These are phyloP conservation scores for Aspergillus intermedius DNA, from an alignment of 2,329 filamentous ascomycete species.

Conservation along the genomic window DNA sequence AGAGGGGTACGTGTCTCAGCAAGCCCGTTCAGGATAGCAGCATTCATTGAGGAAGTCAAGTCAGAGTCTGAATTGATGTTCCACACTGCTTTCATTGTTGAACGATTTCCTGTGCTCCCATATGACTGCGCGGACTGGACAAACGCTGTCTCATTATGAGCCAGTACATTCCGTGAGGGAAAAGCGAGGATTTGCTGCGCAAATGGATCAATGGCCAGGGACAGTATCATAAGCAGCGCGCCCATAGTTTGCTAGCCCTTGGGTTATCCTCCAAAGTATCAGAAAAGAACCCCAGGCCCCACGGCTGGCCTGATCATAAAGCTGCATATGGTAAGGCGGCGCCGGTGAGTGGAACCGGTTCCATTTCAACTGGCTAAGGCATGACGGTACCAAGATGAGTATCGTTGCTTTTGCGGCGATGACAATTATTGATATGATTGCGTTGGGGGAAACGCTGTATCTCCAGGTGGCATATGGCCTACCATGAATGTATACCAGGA, in stretches of 20 bases:
- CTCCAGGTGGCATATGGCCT: constrained; percentile 13
- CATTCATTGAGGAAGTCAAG: background rate
- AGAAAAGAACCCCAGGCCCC: constrained; percentile 21
- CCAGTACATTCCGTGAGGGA: constrained; percentile 3
- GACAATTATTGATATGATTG: constrained; percentile 21
- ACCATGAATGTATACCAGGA: constrained; percentile 6
- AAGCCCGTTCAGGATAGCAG: constrained; percentile 3
- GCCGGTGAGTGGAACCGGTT: constrained; percentile 9
- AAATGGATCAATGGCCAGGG: constrained; percentile 23
- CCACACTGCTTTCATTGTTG: no score
- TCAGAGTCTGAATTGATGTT: no score
- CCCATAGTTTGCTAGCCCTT: constrained; percentile 14
- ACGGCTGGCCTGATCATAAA: constrained; percentile 22
- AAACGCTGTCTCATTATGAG: constrained; percentile 5
- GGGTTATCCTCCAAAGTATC: constrained; percentile 13
- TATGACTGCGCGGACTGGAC: constrained; percentile 5
- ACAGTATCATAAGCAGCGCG: constrained; percentile 18
- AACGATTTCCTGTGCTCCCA: background rate
- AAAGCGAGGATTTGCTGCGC: constrained; percentile 17
- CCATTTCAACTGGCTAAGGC: constrained; percentile 27
- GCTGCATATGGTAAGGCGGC: constrained; percentile 17
- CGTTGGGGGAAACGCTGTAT: constrained; percentile 17
- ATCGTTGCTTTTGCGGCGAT: constrained; percentile 20
- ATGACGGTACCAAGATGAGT: constrained; percentile 17
- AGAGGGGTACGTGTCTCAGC: constrained; percentile 1